Percentiles rank a stretch among this genome's conserved stretches.
Conservation (phyloP, 2,329 filamentous ascomycete genomes). For the Ceratocystis ficicola region DNA sequence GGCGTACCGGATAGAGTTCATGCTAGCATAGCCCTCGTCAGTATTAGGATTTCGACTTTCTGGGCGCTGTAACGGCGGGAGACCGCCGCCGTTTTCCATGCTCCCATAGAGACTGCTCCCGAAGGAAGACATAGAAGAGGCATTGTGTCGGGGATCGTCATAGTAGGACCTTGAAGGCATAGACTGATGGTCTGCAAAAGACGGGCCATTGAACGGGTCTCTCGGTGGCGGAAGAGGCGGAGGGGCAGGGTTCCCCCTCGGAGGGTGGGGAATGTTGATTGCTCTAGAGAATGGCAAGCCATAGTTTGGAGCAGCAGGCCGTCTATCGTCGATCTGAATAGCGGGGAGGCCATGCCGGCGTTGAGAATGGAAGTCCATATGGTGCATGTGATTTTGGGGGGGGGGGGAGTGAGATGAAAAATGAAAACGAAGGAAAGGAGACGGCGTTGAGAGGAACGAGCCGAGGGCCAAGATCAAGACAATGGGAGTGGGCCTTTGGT, state of each 20-base stretch:
- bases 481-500: neutral
- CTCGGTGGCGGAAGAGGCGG: conserved; percentile 23
- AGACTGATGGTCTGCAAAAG: conserved; percentile 1
- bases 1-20: conserved; percentile 32
- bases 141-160: conserved; percentile 12
- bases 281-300: conserved; percentile 16
- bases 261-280: conserved; percentile 22
- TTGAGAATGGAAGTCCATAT: conserved; percentile 20
- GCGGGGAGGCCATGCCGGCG: conserved; percentile 22
- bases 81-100: conserved; percentile 30
- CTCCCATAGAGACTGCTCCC: conserved; percentile 33
- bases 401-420: neutral
- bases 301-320: conserved; percentile 12
- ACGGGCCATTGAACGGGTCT: conserved; percentile 18
- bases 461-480: neutral
- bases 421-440: neutral
- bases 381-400: neutral
- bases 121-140: conserved; percentile 20
- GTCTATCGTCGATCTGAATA: conserved; percentile 21
- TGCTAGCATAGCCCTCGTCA: conserved; percentile 37
- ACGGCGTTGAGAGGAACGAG: neutral
- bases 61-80: conserved; percentile 20
- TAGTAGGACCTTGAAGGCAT: conserved; percentile 12
- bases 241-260: conserved; percentile 19
- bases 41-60: conserved; percentile 25